phyloP scores from a whole-genome alignment of 106 monocot genomes.

The Phalaenopsis aphrodite region DNA sequence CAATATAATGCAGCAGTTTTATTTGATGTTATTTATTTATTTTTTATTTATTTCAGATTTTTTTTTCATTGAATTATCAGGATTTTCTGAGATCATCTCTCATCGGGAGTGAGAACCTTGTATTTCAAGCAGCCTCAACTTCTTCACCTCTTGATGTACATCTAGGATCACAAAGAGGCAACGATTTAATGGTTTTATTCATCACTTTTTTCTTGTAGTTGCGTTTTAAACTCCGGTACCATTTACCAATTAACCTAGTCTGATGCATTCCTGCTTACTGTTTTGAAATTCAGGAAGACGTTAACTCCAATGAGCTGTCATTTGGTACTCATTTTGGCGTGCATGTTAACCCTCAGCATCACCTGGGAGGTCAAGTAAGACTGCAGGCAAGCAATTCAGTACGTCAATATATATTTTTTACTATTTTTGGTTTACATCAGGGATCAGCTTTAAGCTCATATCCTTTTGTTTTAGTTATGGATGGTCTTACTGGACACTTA shows the following conservation, averaged over 20 bases:
- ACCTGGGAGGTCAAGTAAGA: conserved; percentile 33
- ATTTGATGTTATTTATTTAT: neutral
- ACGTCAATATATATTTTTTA: conserved; percentile 8
- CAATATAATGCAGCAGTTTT: neutral
- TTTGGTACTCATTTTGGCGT: conserved; percentile 37
- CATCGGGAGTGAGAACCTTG: conserved; percentile 10
- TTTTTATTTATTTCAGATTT: neutral
- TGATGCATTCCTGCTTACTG: neutral
- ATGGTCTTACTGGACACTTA: no score
- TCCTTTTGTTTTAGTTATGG: no score
- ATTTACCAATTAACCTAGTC: no score
- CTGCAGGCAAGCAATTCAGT: conserved; percentile 25
- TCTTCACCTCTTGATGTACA: conserved; percentile 29
- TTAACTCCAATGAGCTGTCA: conserved; percentile 33
- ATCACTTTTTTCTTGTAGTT: neutral
- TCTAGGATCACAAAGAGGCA: conserved; percentile 30
- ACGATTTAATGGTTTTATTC: conserved; percentile 34
- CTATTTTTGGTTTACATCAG: neutral
- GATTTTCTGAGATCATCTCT: conserved; percentile 42
- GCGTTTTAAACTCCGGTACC: neutral
- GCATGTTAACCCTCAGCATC: conserved; percentile 39
- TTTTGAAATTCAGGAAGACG: conserved; percentile 28
- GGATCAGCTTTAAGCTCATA: no score
- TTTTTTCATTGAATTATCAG: conserved; percentile 11
- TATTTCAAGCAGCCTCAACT: conserved; percentile 20